Evolutionary conservation across 371 early-diverging fungal species (phyloP).

Genomic region (Blakeslea trispora): DNA sequence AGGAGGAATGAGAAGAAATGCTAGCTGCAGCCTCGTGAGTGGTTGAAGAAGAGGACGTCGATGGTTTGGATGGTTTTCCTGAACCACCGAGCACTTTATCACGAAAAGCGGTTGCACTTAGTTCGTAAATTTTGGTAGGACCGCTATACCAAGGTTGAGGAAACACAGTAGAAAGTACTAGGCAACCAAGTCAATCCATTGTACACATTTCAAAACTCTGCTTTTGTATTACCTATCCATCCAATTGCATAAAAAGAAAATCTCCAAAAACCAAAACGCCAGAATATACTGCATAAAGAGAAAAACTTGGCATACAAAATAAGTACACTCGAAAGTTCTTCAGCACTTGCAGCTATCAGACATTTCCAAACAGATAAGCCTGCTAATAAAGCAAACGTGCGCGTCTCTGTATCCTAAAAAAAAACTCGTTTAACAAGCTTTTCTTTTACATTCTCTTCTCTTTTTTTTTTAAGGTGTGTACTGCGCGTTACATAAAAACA

Average conservation of each 20-base stretch:
- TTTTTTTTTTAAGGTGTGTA: neutral
- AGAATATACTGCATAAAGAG: constrained; percentile 46
- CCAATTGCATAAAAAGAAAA: constrained; percentile 39
- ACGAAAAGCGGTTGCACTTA: constrained; percentile 30
- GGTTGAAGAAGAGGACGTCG: neutral
- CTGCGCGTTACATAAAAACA: constrained; percentile 2
- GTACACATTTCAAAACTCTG: neutral
- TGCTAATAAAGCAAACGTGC: constrained; percentile 29
- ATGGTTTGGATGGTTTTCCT: constrained; percentile 3
- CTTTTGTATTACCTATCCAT: constrained; percentile 48
- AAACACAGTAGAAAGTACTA: constrained; percentile 52
- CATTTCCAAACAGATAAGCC: constrained; percentile 42
- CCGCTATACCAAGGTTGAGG: constrained; percentile 66
- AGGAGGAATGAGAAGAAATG: neutral
- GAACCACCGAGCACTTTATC: constrained; percentile 19
- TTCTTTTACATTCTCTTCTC: no score
- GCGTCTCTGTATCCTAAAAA: constrained; percentile 41
- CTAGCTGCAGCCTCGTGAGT: no score
- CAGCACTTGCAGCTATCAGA: constrained; percentile 49
- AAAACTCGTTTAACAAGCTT: no score
- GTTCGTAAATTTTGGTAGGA: constrained; percentile 49
- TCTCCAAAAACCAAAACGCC: constrained; percentile 35
- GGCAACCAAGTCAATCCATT: neutral
- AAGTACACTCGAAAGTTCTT: constrained; percentile 58
- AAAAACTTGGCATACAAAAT: constrained; percentile 59